These are phyloP conservation scores for Hemisphaericaspora nanyangensis DNA, from an alignment of 805 yeast species.

Conservation along the genomic window DNA sequence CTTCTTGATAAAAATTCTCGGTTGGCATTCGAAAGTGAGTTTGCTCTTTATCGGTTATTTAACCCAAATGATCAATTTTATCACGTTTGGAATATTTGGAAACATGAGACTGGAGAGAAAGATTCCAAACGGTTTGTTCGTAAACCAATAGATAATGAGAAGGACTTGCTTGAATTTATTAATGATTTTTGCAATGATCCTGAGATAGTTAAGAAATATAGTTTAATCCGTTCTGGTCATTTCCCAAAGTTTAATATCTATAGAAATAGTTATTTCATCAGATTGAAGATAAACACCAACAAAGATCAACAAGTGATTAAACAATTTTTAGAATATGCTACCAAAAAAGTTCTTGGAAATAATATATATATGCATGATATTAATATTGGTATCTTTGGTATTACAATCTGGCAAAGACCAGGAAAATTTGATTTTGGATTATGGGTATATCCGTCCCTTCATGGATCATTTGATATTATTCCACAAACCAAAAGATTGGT, in stretches of 20 bases:
- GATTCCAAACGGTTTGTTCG: constrained; percentile 3
- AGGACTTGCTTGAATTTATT: constrained; percentile 1
- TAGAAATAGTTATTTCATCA: constrained; percentile 5
- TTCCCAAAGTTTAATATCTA: constrained; percentile 2
- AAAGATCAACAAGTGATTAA: neutral
- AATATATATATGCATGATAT: neutral
- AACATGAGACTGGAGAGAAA: neutral
- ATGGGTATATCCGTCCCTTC: constrained; percentile 8
- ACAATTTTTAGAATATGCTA: no score
- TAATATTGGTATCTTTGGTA: neutral
- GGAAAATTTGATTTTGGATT: neutral
- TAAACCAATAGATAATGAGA: neutral
- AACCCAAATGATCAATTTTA: neutral
- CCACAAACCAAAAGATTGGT: neutral
- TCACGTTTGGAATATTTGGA: constrained; percentile 5
- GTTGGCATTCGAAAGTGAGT: neutral
- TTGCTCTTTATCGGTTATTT: neutral
- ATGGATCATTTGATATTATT: constrained; percentile 7
- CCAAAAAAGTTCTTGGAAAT: neutral
- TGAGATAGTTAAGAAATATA: neutral
- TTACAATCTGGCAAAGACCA: neutral
- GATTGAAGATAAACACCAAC: neutral
- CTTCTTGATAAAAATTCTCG: neutral
- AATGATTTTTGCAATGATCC: neutral
- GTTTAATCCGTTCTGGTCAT: constrained; percentile 3